Conservation (phyloP, 2,329 filamentous ascomycete genomes). For the Raffaelea albimanens region DNA sequence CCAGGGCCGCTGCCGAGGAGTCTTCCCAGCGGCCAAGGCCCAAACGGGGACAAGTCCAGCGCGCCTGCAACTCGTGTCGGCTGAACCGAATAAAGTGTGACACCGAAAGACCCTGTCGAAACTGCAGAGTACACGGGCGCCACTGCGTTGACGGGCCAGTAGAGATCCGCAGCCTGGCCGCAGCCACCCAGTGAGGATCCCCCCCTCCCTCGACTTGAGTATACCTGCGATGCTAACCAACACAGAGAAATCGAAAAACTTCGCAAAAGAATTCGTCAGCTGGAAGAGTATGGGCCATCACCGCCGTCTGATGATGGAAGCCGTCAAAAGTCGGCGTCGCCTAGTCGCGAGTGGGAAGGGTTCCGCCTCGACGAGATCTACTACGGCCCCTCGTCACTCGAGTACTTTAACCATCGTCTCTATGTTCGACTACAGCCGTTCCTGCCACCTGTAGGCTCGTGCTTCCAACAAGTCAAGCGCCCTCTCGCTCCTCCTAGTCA, state of each 20-base stretch:
- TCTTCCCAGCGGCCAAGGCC: not conserved
- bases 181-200: not conserved
- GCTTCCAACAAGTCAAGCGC: not conserved
- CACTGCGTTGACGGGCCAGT: not conserved
- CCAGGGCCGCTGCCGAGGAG: not conserved
- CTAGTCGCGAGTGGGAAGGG: not conserved
- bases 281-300: not conserved
- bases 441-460: not conserved
- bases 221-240: not conserved
- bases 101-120: conserved; percentile 26
- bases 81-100: conserved; percentile 32
- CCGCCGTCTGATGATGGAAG: not conserved
- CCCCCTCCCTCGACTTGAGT: not conserved
- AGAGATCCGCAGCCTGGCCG: conserved; percentile 2
- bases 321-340: not conserved
- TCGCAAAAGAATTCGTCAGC: not conserved
- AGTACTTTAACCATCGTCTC: not conserved
- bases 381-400: not conserved
- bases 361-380: not conserved
- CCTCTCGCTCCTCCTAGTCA: not conserved
- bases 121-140: conserved; percentile 17
- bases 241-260: not conserved
- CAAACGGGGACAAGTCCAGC: conserved; percentile 12
- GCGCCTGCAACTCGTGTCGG: conserved; percentile 30
- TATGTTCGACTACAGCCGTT: not conserved